Percentiles rank a stretch among this genome's conserved stretches.
These are phyloP conservation scores for Cordyceps tenuipes DNA, from an alignment of 2,329 filamentous ascomycete genomes.

Conservation along the genomic window DNA sequence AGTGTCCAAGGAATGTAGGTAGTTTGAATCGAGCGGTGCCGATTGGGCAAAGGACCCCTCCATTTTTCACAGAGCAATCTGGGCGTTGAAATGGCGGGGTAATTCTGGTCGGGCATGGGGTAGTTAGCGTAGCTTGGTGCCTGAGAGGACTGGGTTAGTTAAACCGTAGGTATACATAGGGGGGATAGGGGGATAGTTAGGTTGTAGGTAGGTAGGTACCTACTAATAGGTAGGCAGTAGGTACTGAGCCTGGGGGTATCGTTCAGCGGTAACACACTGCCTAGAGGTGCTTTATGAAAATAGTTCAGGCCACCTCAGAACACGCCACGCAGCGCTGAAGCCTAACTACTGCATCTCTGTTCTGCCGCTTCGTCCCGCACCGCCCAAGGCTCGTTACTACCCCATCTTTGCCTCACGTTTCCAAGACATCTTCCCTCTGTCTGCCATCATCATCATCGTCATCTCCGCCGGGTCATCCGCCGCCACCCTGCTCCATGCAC, in stretches of 20 bases:
- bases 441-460: not conserved
- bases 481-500: not conserved
- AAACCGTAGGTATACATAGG: no score
- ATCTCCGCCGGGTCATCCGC: not conserved
- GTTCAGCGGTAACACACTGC: not conserved
- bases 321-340: not conserved
- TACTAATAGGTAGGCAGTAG: no score
- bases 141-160: no score
- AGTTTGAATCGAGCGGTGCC: not conserved
- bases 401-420: not conserved
- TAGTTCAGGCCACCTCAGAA: not conserved
- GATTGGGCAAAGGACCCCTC: not conserved
- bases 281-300: not conserved
- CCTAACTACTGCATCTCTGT: not conserved
- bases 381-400: not conserved
- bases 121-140: no score
- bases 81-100: conserved; percentile 1
- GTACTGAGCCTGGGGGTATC: no score
- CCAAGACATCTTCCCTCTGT: not conserved
- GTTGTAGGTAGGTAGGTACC: no score
- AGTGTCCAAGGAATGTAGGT: not conserved
- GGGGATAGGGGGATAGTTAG: no score
- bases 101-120: not conserved
- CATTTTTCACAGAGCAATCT: not conserved
- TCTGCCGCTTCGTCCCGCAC: not conserved